A percentile compares a stretch with the other conserved stretches of the same genome.
These are phyloP conservation scores for Colletotrichum shisoi DNA, from an alignment of 2,329 filamentous ascomycete genomes.

Conservation along the genomic window DNA sequence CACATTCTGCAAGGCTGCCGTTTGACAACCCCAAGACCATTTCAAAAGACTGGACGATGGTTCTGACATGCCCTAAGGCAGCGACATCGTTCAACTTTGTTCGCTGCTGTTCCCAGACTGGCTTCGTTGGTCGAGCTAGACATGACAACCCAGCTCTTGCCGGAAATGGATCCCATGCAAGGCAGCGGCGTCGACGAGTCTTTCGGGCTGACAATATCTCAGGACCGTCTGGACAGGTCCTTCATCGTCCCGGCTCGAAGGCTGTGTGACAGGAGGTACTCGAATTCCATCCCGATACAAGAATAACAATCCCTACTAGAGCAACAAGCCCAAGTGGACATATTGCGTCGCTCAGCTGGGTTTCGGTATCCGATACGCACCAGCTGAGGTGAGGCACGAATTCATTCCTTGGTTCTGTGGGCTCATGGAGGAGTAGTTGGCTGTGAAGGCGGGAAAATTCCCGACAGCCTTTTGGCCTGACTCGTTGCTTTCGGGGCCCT, in stretches of 20 bases:
- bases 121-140: constrained; percentile 10
- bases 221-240: background rate
- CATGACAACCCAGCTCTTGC: background rate
- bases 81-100: background rate
- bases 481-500: constrained; percentile 19
- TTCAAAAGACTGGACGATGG: constrained; percentile 16
- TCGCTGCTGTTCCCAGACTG: background rate
- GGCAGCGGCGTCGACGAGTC: background rate
- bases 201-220: background rate
- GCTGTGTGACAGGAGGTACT: constrained; percentile 10
- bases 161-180: constrained; percentile 3
- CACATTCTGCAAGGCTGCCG: constrained; percentile 33
- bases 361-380: constrained; percentile 15
- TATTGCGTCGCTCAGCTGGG: background rate
- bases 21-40: constrained; percentile 14
- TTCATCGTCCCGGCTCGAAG: background rate
- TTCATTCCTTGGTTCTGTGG: background rate
- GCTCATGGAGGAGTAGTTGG: background rate
- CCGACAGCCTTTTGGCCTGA: constrained; percentile 32
- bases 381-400: constrained; percentile 25
- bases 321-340: background rate
- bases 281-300: constrained; percentile 1
- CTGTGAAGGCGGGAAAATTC: constrained; percentile 30
- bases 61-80: constrained; percentile 15
- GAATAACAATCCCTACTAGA: background rate